Conservation (phyloP, 495 filamentous ascomycete genomes). For the Ramalina intermedia region DNA sequence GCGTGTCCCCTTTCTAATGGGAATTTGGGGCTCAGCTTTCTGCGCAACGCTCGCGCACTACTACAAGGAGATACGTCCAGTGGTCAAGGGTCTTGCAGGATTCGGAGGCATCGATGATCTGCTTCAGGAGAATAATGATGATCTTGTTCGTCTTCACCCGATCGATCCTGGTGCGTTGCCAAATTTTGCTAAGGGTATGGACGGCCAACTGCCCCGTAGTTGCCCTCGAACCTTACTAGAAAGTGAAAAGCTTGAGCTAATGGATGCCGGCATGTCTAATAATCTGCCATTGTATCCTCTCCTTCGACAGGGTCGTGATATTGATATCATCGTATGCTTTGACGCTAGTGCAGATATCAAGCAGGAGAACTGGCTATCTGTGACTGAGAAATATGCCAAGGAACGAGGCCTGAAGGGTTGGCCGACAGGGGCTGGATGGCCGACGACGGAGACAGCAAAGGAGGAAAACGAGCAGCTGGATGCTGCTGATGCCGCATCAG, state of each 20-base stretch:
- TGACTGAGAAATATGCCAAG: constrained; percentile 78
- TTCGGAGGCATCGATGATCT: constrained; percentile 71
- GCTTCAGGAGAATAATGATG: constrained; percentile 65
- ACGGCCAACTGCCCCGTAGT: constrained; percentile 52
- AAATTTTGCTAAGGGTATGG: constrained; percentile 74
- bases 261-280: constrained; percentile 97
- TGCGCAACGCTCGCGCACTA: constrained; percentile 92
- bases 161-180: constrained; percentile 80
- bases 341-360: constrained; percentile 75
- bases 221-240: constrained; percentile 61
- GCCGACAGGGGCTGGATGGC: constrained; percentile 88
- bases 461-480: constrained; percentile 50
- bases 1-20: constrained; percentile 67
- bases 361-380: constrained; percentile 83
- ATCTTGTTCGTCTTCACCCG: constrained; percentile 79
- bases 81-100: constrained; percentile 57
- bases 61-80: constrained; percentile 77
- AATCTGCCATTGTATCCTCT: constrained; percentile 93
- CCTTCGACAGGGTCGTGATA: constrained; percentile 68
- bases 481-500: constrained; percentile 46
- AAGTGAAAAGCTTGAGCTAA: constrained; percentile 61
- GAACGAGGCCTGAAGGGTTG: constrained; percentile 84
- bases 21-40: constrained; percentile 90
- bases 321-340: constrained; percentile 85
- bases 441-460: constrained; percentile 37